Evolutionary conservation across 2,329 filamentous ascomycete genomes (phyloP), one percentile per base, ranked within the genome.

Genomic region (Chrysosporium queenslandicum): DNA sequence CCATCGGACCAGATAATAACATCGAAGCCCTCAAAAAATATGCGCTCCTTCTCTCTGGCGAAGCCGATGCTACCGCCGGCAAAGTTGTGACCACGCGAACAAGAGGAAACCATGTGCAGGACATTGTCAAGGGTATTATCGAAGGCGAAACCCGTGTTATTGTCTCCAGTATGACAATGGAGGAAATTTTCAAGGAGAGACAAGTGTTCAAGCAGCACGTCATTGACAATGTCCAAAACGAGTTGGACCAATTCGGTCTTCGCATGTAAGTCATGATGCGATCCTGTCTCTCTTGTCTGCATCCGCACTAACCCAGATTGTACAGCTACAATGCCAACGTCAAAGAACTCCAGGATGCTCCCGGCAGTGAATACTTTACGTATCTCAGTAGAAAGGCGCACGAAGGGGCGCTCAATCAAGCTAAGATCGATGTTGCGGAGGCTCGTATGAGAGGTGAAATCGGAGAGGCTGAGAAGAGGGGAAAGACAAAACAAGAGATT

Each of bases 81-180:
- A 69, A 57, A 63, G 61, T 43, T 59, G 72, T 63, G 36, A 66
- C 64, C 34, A 58, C 66, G 27, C 66, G 70, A 12, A 70, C 68
- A 32, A 68, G 70, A 14, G 71, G 68, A 58, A 74, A 78, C 50
- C 86, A 91, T 69, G 82, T 92, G 14, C 84, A 86, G 63, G 86
- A 86, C 59, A 94, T 94, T 56, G 84, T 94, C 68, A 91, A 88
- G 68, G 87, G 87, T 55, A 89, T 94, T 66, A 92, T 94, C 60
- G 87, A 94, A 67, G 88, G 88, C 56, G 88, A 94, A 68, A 90
- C 86, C 0, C 79, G 88, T 54, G 85, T 87, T 4, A 81, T 94
- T 50, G 86, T 94, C 39, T 87, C 83, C 0, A 83, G 81, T 60
- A 91, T 94, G 86, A 90, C 86, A n/a, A 91, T 92, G 85, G 87